A percentile compares a stretch with the other conserved stretches of the same genome.
These are phyloP conservation scores for Aspergillus novoparasiticus DNA, from an alignment of 2,329 filamentous ascomycete genomes.

Conservation along the genomic window DNA sequence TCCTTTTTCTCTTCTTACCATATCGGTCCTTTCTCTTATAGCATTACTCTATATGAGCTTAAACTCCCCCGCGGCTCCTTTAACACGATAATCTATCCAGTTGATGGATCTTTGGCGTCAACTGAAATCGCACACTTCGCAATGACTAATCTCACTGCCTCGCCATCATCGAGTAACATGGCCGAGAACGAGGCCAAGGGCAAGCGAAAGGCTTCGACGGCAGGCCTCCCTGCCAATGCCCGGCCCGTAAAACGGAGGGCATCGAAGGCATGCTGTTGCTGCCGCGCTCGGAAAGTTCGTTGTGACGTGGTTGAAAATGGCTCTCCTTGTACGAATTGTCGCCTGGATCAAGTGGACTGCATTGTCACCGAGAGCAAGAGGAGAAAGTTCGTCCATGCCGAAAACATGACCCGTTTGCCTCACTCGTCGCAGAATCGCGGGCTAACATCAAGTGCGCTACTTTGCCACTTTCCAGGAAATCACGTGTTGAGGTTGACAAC, in stretches of 20 bases:
- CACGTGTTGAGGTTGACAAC: slow-evolving; percentile 42
- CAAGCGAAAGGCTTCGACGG: slow-evolving; percentile 61
- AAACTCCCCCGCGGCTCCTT: background rate
- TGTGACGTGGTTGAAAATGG: slow-evolving; percentile 90
- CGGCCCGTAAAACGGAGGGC: slow-evolving; percentile 77
- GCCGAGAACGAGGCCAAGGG: slow-evolving; percentile 37
- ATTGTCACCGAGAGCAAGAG: slow-evolving; percentile 78
- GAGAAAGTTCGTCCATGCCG: slow-evolving; percentile 53
- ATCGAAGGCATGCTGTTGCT: slow-evolving; percentile 88
- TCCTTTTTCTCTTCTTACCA: background rate
- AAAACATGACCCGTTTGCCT: slow-evolving; percentile 16
- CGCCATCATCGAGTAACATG: slow-evolving; percentile 19
- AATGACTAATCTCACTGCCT: slow-evolving; percentile 28
- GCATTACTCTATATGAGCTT: slow-evolving; percentile 10
- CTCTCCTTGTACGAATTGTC: slow-evolving; percentile 84
- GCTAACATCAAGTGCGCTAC: slow-evolving; percentile 16
- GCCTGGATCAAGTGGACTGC: slow-evolving; percentile 56
- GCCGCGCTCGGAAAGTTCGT: slow-evolving; percentile 84
- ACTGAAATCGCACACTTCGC: slow-evolving; percentile 17
- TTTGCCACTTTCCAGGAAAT: slow-evolving; percentile 36
- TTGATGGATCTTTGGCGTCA: slow-evolving; percentile 8
- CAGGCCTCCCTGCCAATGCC: slow-evolving; percentile 55
- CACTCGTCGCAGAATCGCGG: slow-evolving; percentile 6
- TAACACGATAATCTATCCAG: background rate
- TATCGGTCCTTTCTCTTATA: background rate